A percentile compares a stretch with the other conserved stretches of the same genome.
phyloP scores from a whole-genome alignment of 2,329 filamentous ascomycete genomes.

The Aspergillus japonicus region DNA sequence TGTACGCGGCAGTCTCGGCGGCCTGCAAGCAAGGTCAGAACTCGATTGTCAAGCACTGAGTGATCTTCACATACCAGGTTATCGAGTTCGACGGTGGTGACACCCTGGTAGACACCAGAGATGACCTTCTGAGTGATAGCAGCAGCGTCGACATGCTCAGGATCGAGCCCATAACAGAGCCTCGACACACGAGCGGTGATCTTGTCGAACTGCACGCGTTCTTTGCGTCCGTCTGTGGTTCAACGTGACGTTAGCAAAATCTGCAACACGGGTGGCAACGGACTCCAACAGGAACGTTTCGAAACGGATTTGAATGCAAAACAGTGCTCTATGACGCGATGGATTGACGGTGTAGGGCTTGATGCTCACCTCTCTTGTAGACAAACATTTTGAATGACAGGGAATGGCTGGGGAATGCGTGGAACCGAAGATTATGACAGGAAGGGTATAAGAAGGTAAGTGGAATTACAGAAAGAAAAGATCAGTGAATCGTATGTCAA shows the following conservation, averaged over 20 bases:
- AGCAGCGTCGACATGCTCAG: conserved; percentile 93
- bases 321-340: not conserved
- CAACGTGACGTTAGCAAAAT: conserved; percentile 20
- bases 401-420: conserved; percentile 10
- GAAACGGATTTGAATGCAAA: not conserved
- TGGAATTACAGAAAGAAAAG: conserved; percentile 14
- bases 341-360: not conserved
- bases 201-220: conserved; percentile 99
- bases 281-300: not conserved
- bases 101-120: conserved; percentile 97
- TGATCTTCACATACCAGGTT: conserved; percentile 70
- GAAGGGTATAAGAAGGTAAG: conserved; percentile 24
- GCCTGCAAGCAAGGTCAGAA: conserved; percentile 58
- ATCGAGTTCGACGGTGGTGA: conserved; percentile 93
- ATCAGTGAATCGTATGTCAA: conserved; percentile 5
- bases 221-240: conserved; percentile 87
- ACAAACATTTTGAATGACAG: conserved; percentile 55
- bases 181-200: conserved; percentile 98
- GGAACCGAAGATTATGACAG: conserved; percentile 15
- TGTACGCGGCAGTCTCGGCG: conserved; percentile 97
- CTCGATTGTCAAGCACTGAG: not conserved
- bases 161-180: conserved; percentile 94
- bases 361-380: conserved; percentile 59
- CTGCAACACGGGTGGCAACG: conserved; percentile 19
- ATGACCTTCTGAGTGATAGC: conserved; percentile 99